Evolutionary conservation across 1,284 basidiomycete genomes (phyloP).

Genomic region (Moniliella sp.): DNA sequence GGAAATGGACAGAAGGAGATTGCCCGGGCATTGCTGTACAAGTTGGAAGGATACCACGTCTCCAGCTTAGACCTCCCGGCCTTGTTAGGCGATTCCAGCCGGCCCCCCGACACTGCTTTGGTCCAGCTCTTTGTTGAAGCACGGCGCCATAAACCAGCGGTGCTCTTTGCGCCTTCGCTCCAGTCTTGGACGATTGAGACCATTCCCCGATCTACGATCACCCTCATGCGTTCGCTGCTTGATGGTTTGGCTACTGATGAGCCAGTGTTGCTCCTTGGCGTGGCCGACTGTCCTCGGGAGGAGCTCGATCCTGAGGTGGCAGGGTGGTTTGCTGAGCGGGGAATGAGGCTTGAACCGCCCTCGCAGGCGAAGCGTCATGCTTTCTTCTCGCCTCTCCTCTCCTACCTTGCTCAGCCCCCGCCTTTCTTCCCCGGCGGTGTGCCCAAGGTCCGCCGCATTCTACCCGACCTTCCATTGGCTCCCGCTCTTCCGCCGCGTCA

Average conservation of each 20-base stretch:
- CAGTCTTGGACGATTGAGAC: slow-evolving; percentile 72
- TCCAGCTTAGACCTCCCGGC: slow-evolving; percentile 78
- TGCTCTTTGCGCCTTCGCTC: slow-evolving; percentile 80
- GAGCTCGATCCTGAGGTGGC: slow-evolving; percentile 62
- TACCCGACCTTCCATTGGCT: slow-evolving; percentile 68
- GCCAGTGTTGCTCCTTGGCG: slow-evolving; percentile 67
- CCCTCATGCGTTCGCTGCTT: slow-evolving; percentile 70
- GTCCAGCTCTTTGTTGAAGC: slow-evolving; percentile 95
- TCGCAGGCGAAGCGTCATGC: too few relatives aligned
- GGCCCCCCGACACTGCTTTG: slow-evolving; percentile 71
- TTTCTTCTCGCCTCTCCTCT: too few relatives aligned
- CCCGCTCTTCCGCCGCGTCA: slow-evolving; percentile 67
- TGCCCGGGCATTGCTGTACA: slow-evolving; percentile 71
- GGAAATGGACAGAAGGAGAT: slow-evolving; percentile 82
- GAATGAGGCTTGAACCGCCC: too few relatives aligned
- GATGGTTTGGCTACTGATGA: slow-evolving; percentile 74
- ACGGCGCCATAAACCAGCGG: slow-evolving; percentile 83
- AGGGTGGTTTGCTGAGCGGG: slow-evolving; percentile 89
- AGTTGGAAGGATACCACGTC: slow-evolving; percentile 82
- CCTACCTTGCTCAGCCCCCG: slow-evolving; percentile 43
- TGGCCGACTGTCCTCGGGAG: slow-evolving; percentile 55
- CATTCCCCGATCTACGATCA: slow-evolving; percentile 58
- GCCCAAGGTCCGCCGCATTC: slow-evolving; percentile 55
- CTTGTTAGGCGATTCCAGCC: slow-evolving; percentile 65
- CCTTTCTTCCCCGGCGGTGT: slow-evolving; percentile 76